Conservation (phyloP, 2,329 filamentous ascomycete genomes). For the Ophiostoma himal-ulmi region DNA sequence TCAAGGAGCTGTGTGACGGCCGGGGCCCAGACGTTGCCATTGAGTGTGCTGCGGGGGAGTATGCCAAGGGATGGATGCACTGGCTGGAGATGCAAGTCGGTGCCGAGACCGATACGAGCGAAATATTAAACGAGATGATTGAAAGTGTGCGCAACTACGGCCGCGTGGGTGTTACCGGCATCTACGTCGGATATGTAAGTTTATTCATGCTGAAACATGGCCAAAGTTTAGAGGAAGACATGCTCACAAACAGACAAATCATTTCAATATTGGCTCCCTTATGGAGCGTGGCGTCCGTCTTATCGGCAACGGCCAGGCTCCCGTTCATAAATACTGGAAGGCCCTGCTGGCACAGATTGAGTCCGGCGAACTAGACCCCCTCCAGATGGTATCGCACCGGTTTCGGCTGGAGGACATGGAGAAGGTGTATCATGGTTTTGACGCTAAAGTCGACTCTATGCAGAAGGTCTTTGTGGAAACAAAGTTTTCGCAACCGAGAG, state of each 20-base stretch:
- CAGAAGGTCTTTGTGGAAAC: slow-evolving; percentile 72
- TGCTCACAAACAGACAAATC: slow-evolving; percentile 53
- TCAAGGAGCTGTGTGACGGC: slow-evolving; percentile 66
- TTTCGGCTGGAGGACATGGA: slow-evolving; percentile 67
- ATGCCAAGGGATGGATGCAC: slow-evolving; percentile 56
- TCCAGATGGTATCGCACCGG: slow-evolving; percentile 76
- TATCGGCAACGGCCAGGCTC: slow-evolving; percentile 60
- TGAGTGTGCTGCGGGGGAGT: slow-evolving; percentile 60
- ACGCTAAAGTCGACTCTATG: slow-evolving; percentile 59
- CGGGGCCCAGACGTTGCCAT: slow-evolving; percentile 69
- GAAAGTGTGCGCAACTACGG: slow-evolving; percentile 66
- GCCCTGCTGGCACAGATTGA: slow-evolving; percentile 64
- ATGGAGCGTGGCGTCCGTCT: slow-evolving; percentile 85
- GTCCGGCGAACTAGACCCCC: slow-evolving; percentile 62
- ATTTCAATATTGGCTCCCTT: slow-evolving; percentile 75
- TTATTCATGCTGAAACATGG: background rate
- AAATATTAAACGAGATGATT: slow-evolving; percentile 75
- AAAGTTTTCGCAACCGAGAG: slow-evolving; percentile 41
- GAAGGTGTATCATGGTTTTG: slow-evolving; percentile 59
- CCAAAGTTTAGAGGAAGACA: background rate
- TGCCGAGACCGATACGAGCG: slow-evolving; percentile 77
- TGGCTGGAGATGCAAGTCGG: slow-evolving; percentile 56
- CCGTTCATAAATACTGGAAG: slow-evolving; percentile 80
- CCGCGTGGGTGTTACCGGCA: slow-evolving; percentile 69
- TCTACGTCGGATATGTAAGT: slow-evolving; percentile 55